Conservation (phyloP, 306 rosid genomes). For the Gynostemma pentaphyllum region DNA sequence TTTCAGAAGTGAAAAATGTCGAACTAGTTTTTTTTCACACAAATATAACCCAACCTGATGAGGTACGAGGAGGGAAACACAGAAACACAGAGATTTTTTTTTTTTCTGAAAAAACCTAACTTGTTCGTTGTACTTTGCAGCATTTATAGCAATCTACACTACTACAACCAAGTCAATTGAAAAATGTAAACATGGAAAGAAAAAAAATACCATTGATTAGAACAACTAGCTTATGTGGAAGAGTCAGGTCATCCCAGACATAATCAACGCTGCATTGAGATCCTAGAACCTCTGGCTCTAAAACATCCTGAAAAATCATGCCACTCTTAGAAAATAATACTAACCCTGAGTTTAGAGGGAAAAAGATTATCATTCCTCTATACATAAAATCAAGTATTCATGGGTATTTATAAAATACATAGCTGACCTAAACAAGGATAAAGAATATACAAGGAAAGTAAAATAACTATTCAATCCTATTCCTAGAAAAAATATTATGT, state of each 20-base stretch:
- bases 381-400: no score
- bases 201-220: constrained; percentile 35
- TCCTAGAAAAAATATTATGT: no score
- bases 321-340: constrained; percentile 10
- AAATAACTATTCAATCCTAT: no score
- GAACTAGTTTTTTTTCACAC: no score
- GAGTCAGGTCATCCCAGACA: constrained; percentile 93
- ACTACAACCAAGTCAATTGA: constrained; percentile 9
- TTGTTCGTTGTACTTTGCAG: neutral
- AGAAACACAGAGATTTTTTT: neutral
- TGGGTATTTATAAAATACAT: no score
- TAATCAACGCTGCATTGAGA: constrained; percentile 49
- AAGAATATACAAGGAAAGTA: no score
- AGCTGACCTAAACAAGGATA: no score
- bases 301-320: constrained; percentile 43
- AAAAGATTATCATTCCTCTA: no score
- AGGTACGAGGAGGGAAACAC: no score
- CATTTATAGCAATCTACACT: neutral
- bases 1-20: no score
- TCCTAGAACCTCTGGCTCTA: constrained; percentile 71
- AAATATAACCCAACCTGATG: no score
- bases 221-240: constrained; percentile 63
- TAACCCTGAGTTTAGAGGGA: no score
- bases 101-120: neutral
- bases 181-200: neutral